Base-by-base conservation (phyloP, 2,329 filamentous ascomycete species). In the Didymellaceae sp. region DNA sequence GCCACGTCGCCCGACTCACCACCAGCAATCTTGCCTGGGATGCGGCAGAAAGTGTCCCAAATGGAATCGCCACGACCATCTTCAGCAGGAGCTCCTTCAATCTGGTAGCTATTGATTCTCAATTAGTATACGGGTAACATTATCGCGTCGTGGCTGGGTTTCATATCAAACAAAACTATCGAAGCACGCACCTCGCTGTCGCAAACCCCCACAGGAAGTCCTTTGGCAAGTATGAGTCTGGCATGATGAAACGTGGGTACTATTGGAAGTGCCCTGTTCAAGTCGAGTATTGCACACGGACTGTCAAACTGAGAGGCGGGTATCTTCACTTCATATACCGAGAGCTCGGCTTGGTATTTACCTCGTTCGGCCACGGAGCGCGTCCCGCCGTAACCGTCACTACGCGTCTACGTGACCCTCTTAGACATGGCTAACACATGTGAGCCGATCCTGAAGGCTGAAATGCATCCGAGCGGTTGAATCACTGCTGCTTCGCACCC, bases 1-100 rank as follows among this genome's bases (percentile, higher is more conserved):
- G 91, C 90, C 33, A 89, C 82, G 42, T 84, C 86, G 43, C 91
- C 91, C 33, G 85, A 87, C 61, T 81, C 86, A 50, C 85, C 87
- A 64, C 90, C 88, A 47, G 90, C 89, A 65, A 94, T 91, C 76
- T 94, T 95, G 65, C 89, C 89, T 6, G 88, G 86, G 45, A 85
- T 87, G 56, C 83, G 83, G 75, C 88, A 92, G 77, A 95, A 95
- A n/a, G 83, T 87, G 75, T 96, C 91, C 91, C 91, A 95, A 73
- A 95, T 94, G 55, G 88, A 90, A 45, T 89, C 86, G 17, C 84
- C 88, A 58, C 90, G 88, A 58, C 90, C 91, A 69, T 93, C 90
- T 67, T 87, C 83, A 38, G 87, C 78, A 30, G 82, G 79, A 38
- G 85, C 86, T 50, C 91, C 91, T 78, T 96, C 91, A 62, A 96